These are phyloP conservation scores for Terana coerulea DNA, from an alignment of 768 basidiomycete species.

Conservation along the genomic window DNA sequence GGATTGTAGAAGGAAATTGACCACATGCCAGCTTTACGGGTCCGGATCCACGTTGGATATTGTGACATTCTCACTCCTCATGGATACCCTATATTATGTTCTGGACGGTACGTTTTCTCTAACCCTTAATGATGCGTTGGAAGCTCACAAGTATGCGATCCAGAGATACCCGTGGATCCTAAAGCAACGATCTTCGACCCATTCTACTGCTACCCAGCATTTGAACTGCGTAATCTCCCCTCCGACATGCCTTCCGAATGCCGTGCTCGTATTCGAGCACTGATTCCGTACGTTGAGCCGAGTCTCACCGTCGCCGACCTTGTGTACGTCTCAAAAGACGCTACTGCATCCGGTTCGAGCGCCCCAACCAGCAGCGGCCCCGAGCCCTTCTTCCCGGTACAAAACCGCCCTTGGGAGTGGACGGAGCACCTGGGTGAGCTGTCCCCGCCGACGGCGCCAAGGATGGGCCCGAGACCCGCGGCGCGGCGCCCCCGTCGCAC, in stretches of 20 bases:
- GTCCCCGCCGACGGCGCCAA: slow-evolving; percentile 28
- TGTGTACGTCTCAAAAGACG: slow-evolving; percentile 53
- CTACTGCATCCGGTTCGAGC: slow-evolving; percentile 41
- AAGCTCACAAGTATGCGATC: too few species aligned
- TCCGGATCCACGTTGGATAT: slow-evolving; percentile 50
- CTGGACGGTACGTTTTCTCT: slow-evolving; percentile 57
- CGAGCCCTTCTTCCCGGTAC: slow-evolving; percentile 52
- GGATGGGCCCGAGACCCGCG: slow-evolving; percentile 40
- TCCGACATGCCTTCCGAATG: slow-evolving; percentile 53
- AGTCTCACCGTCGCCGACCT: slow-evolving; percentile 53
- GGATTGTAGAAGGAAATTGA: neutral
- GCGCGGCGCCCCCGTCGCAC: slow-evolving; percentile 29
- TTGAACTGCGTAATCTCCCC: slow-evolving; percentile 48
- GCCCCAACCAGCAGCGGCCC: slow-evolving; percentile 20
- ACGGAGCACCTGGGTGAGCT: slow-evolving; percentile 68
- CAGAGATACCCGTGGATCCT: slow-evolving; percentile 61
- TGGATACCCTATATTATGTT: slow-evolving; percentile 72
- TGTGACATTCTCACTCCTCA: slow-evolving; percentile 57
- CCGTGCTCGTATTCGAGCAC: slow-evolving; percentile 49
- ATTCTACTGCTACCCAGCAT: slow-evolving; percentile 59
- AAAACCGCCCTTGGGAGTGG: slow-evolving; percentile 87
- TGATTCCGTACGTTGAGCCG: slow-evolving; percentile 55
- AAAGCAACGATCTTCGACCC: slow-evolving; percentile 56
- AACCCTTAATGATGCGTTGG: too few species aligned
- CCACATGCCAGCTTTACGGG: slow-evolving; percentile 58